These are phyloP conservation scores for Amorphotheca resinae DNA, from an alignment of 495 filamentous ascomycete species.

Conservation along the genomic window DNA sequence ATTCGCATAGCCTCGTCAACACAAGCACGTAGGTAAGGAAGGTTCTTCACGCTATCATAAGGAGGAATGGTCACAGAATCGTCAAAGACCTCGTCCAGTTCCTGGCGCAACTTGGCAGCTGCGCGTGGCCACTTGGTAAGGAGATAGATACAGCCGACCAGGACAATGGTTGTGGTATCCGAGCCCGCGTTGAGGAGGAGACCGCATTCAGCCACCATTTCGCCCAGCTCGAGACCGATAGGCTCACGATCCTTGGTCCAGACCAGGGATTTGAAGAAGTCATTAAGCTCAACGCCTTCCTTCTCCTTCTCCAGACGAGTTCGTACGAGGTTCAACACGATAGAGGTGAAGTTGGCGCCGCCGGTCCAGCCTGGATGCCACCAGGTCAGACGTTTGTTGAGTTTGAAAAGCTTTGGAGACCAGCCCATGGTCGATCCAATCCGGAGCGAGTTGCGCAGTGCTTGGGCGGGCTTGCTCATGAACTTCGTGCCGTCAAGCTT, in stretches of 20 bases:
- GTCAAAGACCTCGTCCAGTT: slow-evolving; percentile 1
- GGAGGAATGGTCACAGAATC: background rate
- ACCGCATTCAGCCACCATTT: slow-evolving; percentile 7
- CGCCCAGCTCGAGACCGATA: background rate
- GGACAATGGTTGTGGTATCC: slow-evolving; percentile 2
- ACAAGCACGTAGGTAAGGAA: slow-evolving; percentile 39
- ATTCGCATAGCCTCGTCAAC: slow-evolving; percentile 40
- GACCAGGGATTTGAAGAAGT: background rate
- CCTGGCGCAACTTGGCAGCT: slow-evolving; percentile 5
- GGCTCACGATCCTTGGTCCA: background rate
- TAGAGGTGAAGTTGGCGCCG: slow-evolving; percentile 6
- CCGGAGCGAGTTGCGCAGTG: slow-evolving; percentile 9
- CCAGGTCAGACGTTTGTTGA: slow-evolving; percentile 1
- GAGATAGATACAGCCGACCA: slow-evolving; percentile 4
- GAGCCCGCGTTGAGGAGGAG: slow-evolving; percentile 10
- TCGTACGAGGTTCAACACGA: slow-evolving; percentile 7
- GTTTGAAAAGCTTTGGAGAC: slow-evolving; percentile 2
- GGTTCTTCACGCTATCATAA: slow-evolving; percentile 16
- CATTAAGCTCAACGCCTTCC: background rate
- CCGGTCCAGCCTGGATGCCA: slow-evolving; percentile 5
- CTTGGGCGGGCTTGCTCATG: slow-evolving; percentile 8
- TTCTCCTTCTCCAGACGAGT: background rate
- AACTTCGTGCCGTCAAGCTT: slow-evolving; percentile 6
- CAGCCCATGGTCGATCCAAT: slow-evolving; percentile 15
- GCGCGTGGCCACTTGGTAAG: slow-evolving; percentile 3